Evolutionary conservation across 257 asterid genomes (phyloP).

Genomic region (Thymus mandschuricus): DNA sequence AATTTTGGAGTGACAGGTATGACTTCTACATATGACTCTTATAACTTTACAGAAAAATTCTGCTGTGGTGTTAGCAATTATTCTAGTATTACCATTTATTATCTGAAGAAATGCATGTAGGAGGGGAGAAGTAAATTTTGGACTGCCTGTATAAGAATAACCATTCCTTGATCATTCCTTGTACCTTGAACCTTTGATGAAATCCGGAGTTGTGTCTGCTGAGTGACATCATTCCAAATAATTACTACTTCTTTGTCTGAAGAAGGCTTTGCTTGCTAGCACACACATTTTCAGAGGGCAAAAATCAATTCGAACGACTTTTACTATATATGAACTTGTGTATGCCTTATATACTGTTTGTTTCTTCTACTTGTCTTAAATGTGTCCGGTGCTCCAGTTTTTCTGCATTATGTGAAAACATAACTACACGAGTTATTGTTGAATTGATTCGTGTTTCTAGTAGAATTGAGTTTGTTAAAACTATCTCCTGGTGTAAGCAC

Average conservation of each 20-base stretch:
- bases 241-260: not conserved
- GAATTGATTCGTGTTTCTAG: not conserved
- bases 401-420: not conserved
- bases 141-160: not conserved
- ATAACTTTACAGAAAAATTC: not conserved
- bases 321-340: not conserved
- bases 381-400: not conserved
- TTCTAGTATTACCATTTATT: not conserved
- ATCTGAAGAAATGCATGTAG: not conserved
- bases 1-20: constrained; percentile 77
- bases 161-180: not conserved
- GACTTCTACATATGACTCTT: constrained; percentile 3
- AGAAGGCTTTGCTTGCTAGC: not conserved
- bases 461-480: not conserved
- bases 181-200: not conserved
- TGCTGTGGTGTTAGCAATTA: not conserved
- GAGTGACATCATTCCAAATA: not conserved
- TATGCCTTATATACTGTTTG: not conserved
- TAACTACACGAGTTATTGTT: not conserved
- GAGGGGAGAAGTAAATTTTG: not conserved
- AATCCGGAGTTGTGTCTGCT: not conserved
- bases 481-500: constrained; percentile 13
- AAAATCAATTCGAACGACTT: not conserved
- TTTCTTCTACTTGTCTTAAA: not conserved
- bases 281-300: not conserved